Percentiles rank a stretch among this genome's conserved stretches.
phyloP scores from a whole-genome alignment of 1,139 yeast species.

The Zygosaccharomyces sapae region DNA sequence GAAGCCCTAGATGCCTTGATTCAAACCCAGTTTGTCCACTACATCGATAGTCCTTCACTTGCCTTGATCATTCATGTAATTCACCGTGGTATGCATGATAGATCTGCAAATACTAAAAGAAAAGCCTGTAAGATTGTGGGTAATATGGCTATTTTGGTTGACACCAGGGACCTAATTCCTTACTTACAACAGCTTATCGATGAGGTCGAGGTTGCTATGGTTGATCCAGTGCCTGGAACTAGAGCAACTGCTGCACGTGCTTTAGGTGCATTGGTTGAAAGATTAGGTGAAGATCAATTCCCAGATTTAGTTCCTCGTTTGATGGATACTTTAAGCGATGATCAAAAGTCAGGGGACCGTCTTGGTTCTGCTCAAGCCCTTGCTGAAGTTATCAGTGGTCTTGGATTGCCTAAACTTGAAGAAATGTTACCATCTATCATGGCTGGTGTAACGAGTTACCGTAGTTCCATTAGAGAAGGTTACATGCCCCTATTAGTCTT shows the following conservation, averaged over 20 bases:
- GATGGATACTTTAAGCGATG: conserved; percentile 72
- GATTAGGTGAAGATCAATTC: conserved; percentile 93
- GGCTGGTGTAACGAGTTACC: conserved; percentile 62
- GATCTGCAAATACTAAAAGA: conserved; percentile 87
- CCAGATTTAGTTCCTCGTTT: conserved; percentile 86
- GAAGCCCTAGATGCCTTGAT: conserved; percentile 81
- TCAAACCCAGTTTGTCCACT: conserved; percentile 91
- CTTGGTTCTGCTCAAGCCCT: conserved; percentile 97
- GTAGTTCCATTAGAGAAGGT: conserved; percentile 80
- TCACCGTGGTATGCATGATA: conserved; percentile 90
- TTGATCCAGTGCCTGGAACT: conserved; percentile 96
- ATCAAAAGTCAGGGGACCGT: conserved; percentile 81
- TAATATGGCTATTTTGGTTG: conserved; percentile 95
- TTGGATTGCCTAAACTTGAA: conserved; percentile 82
- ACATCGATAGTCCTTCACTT: conserved; percentile 95
- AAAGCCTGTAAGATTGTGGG: conserved; percentile 98
- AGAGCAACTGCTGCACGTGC: conserved; percentile 98
- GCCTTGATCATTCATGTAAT: conserved; percentile 93
- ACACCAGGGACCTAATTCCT: conserved; percentile 77
- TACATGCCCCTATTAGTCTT: conserved; percentile 86
- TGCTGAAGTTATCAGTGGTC: conserved; percentile 88
- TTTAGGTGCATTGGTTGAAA: conserved; percentile 90
- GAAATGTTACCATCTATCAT: conserved; percentile 80
- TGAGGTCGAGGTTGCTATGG: conserved; percentile 91
- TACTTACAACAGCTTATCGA: conserved; percentile 71